Evolutionary conservation across 2,329 filamentous ascomycete species (phyloP).

Genomic region (Alternaria solani): DNA sequence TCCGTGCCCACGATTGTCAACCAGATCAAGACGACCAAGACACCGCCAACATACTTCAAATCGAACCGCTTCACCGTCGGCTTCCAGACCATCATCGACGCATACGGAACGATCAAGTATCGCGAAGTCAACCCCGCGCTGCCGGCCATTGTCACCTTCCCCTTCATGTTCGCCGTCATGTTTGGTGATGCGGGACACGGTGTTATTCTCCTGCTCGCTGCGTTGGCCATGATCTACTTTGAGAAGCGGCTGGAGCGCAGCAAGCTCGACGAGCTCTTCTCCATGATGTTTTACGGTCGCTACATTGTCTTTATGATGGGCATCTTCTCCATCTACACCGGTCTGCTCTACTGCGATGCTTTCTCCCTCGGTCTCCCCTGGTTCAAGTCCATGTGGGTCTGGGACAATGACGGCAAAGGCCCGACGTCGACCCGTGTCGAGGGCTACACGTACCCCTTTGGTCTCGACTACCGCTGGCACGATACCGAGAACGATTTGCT

Average conservation of each 20-base stretch:
- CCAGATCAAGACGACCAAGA: slow-evolving; percentile 96
- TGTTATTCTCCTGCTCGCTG: slow-evolving; percentile 83
- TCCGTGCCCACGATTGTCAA: slow-evolving; percentile 99
- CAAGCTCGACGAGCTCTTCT: slow-evolving; percentile 96
- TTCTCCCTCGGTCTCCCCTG: slow-evolving; percentile 94
- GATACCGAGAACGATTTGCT: slow-evolving; percentile 92
- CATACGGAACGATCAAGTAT: slow-evolving; percentile 97
- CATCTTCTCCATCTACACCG: slow-evolving; percentile 95
- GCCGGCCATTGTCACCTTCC: slow-evolving; percentile 95
- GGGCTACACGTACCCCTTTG: slow-evolving; percentile 91
- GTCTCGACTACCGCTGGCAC: slow-evolving; percentile 96
- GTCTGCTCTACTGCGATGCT: slow-evolving; percentile 95
- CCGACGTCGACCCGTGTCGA: slow-evolving; percentile 71
- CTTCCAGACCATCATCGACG: slow-evolving; percentile 99
- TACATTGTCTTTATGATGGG: slow-evolving; percentile 99
- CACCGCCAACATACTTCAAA: slow-evolving; percentile 94
- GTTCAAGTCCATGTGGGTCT: slow-evolving; percentile 91
- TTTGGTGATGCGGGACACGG: slow-evolving; percentile 98
- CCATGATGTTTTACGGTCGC: slow-evolving; percentile 98
- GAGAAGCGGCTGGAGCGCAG: slow-evolving; percentile 82
- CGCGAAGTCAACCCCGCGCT: slow-evolving; percentile 96
- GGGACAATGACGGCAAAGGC: slow-evolving; percentile 71
- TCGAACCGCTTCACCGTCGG: slow-evolving; percentile 98
- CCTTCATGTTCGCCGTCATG: slow-evolving; percentile 99
- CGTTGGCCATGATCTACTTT: slow-evolving; percentile 94